These are phyloP conservation scores for Lunasporangiospora selenospora DNA, from an alignment of 192 early-diverging fungal genomes.

Conservation along the genomic window DNA sequence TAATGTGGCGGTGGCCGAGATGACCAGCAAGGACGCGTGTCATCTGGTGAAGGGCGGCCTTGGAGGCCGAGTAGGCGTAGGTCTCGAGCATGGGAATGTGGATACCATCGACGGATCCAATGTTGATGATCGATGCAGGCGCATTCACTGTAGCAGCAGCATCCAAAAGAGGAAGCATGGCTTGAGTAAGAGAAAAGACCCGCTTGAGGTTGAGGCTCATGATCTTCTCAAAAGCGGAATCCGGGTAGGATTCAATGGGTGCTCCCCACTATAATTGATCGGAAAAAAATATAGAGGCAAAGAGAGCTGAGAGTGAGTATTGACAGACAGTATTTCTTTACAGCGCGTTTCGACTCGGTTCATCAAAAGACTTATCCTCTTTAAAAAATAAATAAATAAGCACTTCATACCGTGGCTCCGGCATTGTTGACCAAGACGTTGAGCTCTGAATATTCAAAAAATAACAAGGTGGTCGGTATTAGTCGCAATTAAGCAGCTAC, in stretches of 20 bases:
- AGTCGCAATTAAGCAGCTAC: background rate
- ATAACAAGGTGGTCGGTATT: conserved; percentile 2
- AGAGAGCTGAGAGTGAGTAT: background rate
- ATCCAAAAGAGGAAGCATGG: conserved; percentile 75
- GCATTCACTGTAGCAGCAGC: conserved; percentile 56
- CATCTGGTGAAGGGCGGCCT: conserved; percentile 82
- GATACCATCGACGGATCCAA: conserved; percentile 79
- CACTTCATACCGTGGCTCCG: conserved; percentile 60
- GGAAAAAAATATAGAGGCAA: background rate
- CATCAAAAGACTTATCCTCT: too few species aligned
- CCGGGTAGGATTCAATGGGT: conserved; percentile 61
- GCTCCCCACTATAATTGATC: conserved; percentile 52
- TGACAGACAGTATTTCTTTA: too few species aligned
- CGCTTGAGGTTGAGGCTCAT: conserved; percentile 88
- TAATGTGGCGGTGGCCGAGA: conserved; percentile 62
- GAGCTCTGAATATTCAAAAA: conserved; percentile 56
- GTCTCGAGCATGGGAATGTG: conserved; percentile 57
- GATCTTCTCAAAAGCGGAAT: conserved; percentile 73
- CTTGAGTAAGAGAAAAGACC: conserved; percentile 80
- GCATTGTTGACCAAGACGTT: conserved; percentile 92
- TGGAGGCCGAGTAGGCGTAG: conserved; percentile 80
- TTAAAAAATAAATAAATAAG: too few species aligned
- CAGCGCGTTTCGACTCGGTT: too few species aligned
- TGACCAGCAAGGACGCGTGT: conserved; percentile 69
- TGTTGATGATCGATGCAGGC: conserved; percentile 90